Percentiles rank a stretch among this genome's conserved stretches.
Conservation (phyloP, 208 protist genomes). For the Trypanosomatidae sp. region DNA sequence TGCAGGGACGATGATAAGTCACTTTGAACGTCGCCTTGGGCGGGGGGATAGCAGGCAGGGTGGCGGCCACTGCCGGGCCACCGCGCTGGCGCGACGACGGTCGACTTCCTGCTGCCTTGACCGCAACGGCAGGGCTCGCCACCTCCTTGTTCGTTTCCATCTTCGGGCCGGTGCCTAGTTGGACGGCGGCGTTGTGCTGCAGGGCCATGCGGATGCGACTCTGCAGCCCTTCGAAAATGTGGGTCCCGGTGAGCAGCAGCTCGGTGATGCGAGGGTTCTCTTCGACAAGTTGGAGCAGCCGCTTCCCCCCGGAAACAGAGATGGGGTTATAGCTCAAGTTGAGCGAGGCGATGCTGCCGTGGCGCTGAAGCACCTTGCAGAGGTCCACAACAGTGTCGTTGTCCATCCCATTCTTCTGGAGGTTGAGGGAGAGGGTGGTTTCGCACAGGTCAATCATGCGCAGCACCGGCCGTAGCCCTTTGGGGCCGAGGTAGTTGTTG, state of each 20-base stretch:
- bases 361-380: constrained; percentile 64
- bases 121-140: not conserved
- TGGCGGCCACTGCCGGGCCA: not conserved
- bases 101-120: not conserved
- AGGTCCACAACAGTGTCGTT: constrained; percentile 72
- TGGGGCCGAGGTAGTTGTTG: constrained; percentile 89
- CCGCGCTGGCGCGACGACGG: not conserved
- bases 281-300: constrained; percentile 73
- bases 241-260: constrained; percentile 68
- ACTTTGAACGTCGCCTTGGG: constrained; percentile 22
- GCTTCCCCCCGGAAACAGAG: constrained; percentile 68
- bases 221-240: constrained; percentile 77
- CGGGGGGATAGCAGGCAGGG: constrained; percentile 3
- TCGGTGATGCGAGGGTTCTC: constrained; percentile 66
- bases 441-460: constrained; percentile 81
- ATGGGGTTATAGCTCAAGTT: constrained; percentile 84
- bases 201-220: constrained; percentile 56
- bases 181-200: constrained; percentile 34
- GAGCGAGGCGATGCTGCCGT: constrained; percentile 64
- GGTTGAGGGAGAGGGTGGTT: constrained; percentile 70
- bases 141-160: constrained; percentile 24
- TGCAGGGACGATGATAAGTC: constrained; percentile 2
- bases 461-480: constrained; percentile 80
- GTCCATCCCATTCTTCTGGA: constrained; percentile 82
- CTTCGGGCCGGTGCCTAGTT: constrained; percentile 9